Base-by-base conservation (phyloP, 768 basidiomycete genomes). In the Mycena floridula region DNA sequence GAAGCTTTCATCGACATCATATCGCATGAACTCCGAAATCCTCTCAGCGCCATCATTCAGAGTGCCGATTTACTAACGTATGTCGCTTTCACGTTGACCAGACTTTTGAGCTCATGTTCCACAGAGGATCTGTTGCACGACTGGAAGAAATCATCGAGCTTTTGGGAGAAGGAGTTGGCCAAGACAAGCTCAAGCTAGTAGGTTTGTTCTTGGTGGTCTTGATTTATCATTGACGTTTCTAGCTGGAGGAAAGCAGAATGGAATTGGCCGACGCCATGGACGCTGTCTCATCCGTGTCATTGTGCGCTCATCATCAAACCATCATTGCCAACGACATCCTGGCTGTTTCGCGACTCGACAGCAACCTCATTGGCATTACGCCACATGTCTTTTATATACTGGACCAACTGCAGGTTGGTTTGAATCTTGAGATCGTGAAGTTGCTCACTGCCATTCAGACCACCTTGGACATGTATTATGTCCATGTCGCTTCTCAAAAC, bases 241-340 rank as follows among this genome's bases (percentile, higher is more conserved):
- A 40, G 38, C 13, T 46, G 11, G 21, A 28, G 23, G 45, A 46
- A 26, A 38, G 24, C 15, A 37, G 21, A 16, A 20, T 13, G 16
- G 37, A 46, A 26, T 20, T 46, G 7, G 26, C 25, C 24, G 45
- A 46, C 40, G 25, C 38, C 2, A 41, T 21, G 6, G 25, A 46
- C 27, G 45, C 45, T 12, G 37, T 46, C 16, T 12, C 45, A 5
- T 46, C 45, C 6, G 26, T 46, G 13, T 23, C 36, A 13, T 26
- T 46, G 24, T 46, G 45, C 32, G 45, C 45, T 40, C 36, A 39
- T 12, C 45, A 46, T 30, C 45, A 46, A 26, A 40, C 45, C 3
- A 46, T 46, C 38, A 46, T 46, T 15, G 45, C 45, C 45, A 46
- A 39, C 23, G 45, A 46, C 25, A 46, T 46, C n/a, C 38, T 46